These are phyloP conservation scores for Delitschia confertaspora DNA, from an alignment of 495 filamentous ascomycete species.

Conservation along the genomic window DNA sequence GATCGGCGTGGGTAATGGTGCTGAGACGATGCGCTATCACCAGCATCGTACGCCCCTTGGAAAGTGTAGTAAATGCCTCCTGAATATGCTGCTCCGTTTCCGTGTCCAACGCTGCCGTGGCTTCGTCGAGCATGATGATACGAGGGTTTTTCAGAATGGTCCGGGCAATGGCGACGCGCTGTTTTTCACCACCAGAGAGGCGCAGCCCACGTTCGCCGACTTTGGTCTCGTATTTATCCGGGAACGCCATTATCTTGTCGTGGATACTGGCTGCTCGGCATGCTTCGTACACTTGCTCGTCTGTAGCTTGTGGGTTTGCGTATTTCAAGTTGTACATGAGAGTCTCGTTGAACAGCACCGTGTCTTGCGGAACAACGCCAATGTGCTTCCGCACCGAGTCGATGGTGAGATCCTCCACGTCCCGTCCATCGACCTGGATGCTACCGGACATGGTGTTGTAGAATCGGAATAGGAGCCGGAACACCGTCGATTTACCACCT, in stretches of 20 bases:
- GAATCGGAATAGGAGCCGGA: slow-evolving; percentile 89
- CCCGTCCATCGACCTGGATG: slow-evolving; percentile 73
- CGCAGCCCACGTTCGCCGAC: slow-evolving; percentile 92
- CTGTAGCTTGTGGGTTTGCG: slow-evolving; percentile 73
- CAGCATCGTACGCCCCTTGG: slow-evolving; percentile 74
- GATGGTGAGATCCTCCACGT: slow-evolving; percentile 80
- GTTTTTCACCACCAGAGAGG: slow-evolving; percentile 91
- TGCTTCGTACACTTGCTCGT: slow-evolving; percentile 82
- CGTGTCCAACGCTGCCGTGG: slow-evolving; percentile 88
- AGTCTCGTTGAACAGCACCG: slow-evolving; percentile 91
- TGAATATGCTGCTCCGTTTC: slow-evolving; percentile 97
- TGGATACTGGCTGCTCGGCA: slow-evolving; percentile 91
- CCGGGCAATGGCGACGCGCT: slow-evolving; percentile 91
- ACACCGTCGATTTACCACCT: slow-evolving; percentile 95
- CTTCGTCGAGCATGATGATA: slow-evolving; percentile 94
- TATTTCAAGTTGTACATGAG: slow-evolving; percentile 97
- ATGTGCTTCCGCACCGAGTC: slow-evolving; percentile 85
- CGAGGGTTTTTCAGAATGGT: slow-evolving; percentile 93
- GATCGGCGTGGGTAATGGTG: slow-evolving; percentile 89
- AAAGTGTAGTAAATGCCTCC: slow-evolving; percentile 67
- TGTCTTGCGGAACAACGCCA: slow-evolving; percentile 95
- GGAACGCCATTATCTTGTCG: slow-evolving; percentile 88
- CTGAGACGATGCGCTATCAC: slow-evolving; percentile 83
- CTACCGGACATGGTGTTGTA: slow-evolving; percentile 73
- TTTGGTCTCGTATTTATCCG: slow-evolving; percentile 82